Evolutionary conservation across 2,329 filamentous ascomycete species (phyloP).

Genomic region (Shiraia bambusicola): DNA sequence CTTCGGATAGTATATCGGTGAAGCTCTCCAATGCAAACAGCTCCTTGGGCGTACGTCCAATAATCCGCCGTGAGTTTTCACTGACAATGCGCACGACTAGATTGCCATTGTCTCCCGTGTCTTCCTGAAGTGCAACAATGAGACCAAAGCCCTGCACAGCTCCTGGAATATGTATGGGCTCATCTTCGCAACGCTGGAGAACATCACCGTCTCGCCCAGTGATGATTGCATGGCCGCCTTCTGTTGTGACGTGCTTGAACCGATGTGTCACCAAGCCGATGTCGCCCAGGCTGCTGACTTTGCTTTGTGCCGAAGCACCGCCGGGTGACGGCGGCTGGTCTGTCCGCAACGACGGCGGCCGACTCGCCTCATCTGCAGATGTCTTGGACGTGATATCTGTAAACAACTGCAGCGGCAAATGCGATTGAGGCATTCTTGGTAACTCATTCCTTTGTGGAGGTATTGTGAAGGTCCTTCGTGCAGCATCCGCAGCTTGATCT

Average conservation of each 20-base stretch:
- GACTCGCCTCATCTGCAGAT: constrained; percentile 23
- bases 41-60: constrained; percentile 75
- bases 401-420: constrained; percentile 39
- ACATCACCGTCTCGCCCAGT: constrained; percentile 72
- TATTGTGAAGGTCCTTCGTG: neutral
- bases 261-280: constrained; percentile 64
- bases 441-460: constrained; percentile 9
- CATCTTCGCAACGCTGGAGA: constrained; percentile 82
- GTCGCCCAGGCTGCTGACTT: constrained; percentile 45
- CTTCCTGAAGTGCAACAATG: constrained; percentile 72
- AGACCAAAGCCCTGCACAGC: constrained; percentile 79
- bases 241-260: constrained; percentile 75
- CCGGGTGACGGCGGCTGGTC: constrained; percentile 29
- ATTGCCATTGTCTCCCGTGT: constrained; percentile 59
- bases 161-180: constrained; percentile 85
- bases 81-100: constrained; percentile 73
- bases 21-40: constrained; percentile 76
- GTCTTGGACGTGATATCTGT: constrained; percentile 37
- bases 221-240: constrained; percentile 78
- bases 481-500: constrained; percentile 9
- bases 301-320: constrained; percentile 38
- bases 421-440: constrained; percentile 12
- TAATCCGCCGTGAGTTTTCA: constrained; percentile 74
- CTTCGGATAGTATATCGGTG: constrained; percentile 78
- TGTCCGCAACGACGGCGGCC: constrained; percentile 21